Conservation (phyloP, 345 rosid genomes). For the Camelina hispida region DNA sequence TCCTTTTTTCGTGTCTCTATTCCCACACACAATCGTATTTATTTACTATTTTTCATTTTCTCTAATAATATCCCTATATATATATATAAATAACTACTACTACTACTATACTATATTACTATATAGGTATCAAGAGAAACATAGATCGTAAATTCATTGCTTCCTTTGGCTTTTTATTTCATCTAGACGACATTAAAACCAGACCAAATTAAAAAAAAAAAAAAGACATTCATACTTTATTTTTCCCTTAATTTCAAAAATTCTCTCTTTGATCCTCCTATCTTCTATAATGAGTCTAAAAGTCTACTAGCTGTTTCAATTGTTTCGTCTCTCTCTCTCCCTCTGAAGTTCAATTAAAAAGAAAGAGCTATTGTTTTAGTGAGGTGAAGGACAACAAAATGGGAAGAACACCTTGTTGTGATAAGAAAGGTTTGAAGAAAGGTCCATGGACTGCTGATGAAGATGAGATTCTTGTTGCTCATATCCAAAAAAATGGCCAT, state of each 20-base stretch:
- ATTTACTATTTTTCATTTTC: constrained; percentile 10
- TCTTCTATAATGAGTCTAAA: constrained; percentile 23
- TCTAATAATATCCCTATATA: background rate
- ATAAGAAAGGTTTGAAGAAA: constrained; percentile 83
- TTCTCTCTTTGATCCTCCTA: constrained; percentile 38
- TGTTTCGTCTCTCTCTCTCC: constrained; percentile 10
- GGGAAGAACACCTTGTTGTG: constrained; percentile 95
- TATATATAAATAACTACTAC: background rate
- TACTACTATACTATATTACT: too few species aligned
- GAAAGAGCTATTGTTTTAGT: background rate
- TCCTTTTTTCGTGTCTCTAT: constrained; percentile 44
- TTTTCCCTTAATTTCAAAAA: constrained; percentile 25
- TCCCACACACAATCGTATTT: constrained; percentile 38
- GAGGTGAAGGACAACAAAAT: constrained; percentile 47
- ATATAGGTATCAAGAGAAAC: background rate
- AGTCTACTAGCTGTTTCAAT: constrained; percentile 6
- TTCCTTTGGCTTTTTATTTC: constrained; percentile 37
- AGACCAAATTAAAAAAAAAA: constrained; percentile 37
- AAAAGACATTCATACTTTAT: constrained; percentile 38
- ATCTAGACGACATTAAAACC: constrained; percentile 45
- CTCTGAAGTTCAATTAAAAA: background rate
- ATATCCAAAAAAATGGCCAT: constrained; percentile 80
- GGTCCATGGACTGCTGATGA: constrained; percentile 99
- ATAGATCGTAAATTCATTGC: constrained; percentile 20
- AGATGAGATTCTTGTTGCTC: constrained; percentile 77